phyloP scores from a whole-genome alignment of 2,329 filamentous ascomycete genomes.

The Didymella pinodella region DNA sequence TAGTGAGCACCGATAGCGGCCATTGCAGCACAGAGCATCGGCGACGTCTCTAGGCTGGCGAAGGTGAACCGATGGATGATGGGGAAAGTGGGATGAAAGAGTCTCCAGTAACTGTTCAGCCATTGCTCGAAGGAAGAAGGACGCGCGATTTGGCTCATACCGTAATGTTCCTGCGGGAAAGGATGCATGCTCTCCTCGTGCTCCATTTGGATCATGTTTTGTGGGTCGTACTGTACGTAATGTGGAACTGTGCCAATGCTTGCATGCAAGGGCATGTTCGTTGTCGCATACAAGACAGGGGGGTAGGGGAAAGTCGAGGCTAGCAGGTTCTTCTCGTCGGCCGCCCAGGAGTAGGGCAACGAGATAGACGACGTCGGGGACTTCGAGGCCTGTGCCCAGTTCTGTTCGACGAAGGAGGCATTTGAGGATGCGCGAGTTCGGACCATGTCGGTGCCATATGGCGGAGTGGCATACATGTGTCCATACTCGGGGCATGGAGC shows the following conservation, averaged over 20 bases:
- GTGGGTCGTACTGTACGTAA: slow-evolving; percentile 40
- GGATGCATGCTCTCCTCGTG: slow-evolving; percentile 46
- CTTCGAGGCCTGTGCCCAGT: slow-evolving; percentile 42
- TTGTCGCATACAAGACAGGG: slow-evolving; percentile 37
- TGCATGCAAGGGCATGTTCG: slow-evolving; percentile 31
- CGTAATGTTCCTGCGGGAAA: slow-evolving; percentile 49
- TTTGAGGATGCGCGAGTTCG: slow-evolving; percentile 50
- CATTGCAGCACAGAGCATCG: slow-evolving; percentile 56
- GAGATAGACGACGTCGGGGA: slow-evolving; percentile 49
- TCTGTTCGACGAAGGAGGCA: slow-evolving; percentile 45
- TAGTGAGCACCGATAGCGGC: slow-evolving; percentile 55
- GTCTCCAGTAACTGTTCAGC: slow-evolving; percentile 56
- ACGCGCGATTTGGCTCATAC: slow-evolving; percentile 48
- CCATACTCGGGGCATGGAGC: slow-evolving; percentile 34
- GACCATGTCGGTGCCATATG: slow-evolving; percentile 34
- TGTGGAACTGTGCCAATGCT: slow-evolving; percentile 34
- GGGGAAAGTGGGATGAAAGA: slow-evolving; percentile 56
- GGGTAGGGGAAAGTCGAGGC: slow-evolving; percentile 36
- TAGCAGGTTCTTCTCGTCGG: slow-evolving; percentile 40
- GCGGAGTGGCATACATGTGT: slow-evolving; percentile 41
- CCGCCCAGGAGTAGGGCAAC: slow-evolving; percentile 44
- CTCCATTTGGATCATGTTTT: slow-evolving; percentile 48
- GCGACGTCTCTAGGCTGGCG: slow-evolving; percentile 46
- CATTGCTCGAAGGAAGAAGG: slow-evolving; percentile 50
- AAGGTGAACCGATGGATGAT: slow-evolving; percentile 55